Evolutionary conservation across 768 basidiomycete species (phyloP).

Genomic region (Hygrophoropsis aurantiaca): DNA sequence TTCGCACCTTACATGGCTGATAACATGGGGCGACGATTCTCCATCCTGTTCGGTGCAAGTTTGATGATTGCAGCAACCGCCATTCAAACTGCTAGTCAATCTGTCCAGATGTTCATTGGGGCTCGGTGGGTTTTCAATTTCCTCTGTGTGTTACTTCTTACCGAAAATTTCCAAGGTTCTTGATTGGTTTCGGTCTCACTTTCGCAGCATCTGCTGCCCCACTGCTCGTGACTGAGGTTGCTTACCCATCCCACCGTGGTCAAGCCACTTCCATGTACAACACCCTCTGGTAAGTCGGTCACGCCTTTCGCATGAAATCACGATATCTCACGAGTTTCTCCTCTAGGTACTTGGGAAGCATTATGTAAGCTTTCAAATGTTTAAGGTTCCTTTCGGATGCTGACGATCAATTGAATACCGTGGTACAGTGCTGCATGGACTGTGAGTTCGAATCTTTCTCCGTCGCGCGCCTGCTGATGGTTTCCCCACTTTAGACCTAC

Average conservation of each 20-base stretch:
- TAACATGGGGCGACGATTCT: slow-evolving; percentile 35
- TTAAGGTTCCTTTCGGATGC: not conserved
- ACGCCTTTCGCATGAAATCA: not conserved
- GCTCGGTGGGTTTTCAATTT: slow-evolving; percentile 29
- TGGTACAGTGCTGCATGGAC: slow-evolving; percentile 66
- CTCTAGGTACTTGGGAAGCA: slow-evolving; percentile 33
- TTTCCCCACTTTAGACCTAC: slow-evolving; percentile 10
- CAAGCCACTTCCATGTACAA: slow-evolving; percentile 45
- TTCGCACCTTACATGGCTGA: slow-evolving; percentile 41
- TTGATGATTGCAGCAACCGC: slow-evolving; percentile 40
- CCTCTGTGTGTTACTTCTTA: not conserved
- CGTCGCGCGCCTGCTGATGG: not conserved
- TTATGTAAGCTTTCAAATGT: slow-evolving; percentile 22
- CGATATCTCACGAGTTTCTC: slow-evolving; percentile 11
- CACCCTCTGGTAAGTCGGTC: slow-evolving; percentile 37
- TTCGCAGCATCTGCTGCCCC: slow-evolving; percentile 46
- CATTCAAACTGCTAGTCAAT: slow-evolving; percentile 38
- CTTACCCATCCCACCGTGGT: slow-evolving; percentile 49
- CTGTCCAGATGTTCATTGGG: slow-evolving; percentile 44
- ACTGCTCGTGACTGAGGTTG: slow-evolving; percentile 49
- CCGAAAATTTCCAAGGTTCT: slow-evolving; percentile 19
- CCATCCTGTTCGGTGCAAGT: slow-evolving; percentile 38
- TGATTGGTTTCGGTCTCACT: slow-evolving; percentile 43
- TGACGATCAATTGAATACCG: not conserved
- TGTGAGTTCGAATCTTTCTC: not conserved